phyloP scores from a whole-genome alignment of 352 stramenopile species.

The Blastocystis sp. region DNA sequence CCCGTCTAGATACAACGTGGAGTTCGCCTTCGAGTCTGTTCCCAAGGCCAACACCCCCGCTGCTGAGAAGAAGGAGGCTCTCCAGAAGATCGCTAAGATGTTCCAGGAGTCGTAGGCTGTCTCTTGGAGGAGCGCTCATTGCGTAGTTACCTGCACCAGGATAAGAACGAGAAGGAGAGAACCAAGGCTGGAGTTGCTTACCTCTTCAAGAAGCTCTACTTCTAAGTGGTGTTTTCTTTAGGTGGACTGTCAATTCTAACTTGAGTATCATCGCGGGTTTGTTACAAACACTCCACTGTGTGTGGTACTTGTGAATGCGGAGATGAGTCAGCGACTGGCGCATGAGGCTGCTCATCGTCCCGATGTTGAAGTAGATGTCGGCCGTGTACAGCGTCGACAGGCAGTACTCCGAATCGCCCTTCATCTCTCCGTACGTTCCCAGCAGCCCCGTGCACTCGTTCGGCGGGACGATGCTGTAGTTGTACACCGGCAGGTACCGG shows the following conservation, averaged over 20 bases:
- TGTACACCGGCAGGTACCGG: constrained; percentile 64
- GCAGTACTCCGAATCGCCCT: constrained; percentile 48
- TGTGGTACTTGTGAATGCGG: constrained; percentile 47
- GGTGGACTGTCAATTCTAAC: constrained; percentile 63
- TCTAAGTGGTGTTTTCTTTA: constrained; percentile 63
- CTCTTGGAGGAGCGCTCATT: not conserved
- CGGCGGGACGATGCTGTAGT: constrained; percentile 57
- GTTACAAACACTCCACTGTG: constrained; percentile 5
- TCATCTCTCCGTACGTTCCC: constrained; percentile 55
- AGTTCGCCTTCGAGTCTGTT: constrained; percentile 50
- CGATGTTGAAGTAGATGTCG: constrained; percentile 60
- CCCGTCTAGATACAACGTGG: constrained; percentile 51
- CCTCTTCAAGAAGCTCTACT: constrained; percentile 70
- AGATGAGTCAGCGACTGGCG: constrained; percentile 51
- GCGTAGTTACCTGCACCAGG: constrained; percentile 67
- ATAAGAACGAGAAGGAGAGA: constrained; percentile 68
- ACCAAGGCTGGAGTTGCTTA: constrained; percentile 69
- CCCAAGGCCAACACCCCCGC: constrained; percentile 26
- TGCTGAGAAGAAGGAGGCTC: constrained; percentile 52
- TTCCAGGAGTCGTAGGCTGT: constrained; percentile 43
- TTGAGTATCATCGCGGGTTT: constrained; percentile 21
- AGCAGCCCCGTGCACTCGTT: constrained; percentile 57
- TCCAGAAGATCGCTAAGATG: constrained; percentile 46
- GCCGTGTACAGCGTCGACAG: constrained; percentile 53
- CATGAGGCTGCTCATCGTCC: constrained; percentile 35